phyloP scores from a whole-genome alignment of 2,329 filamentous ascomycete genomes.

The Aspergillus proliferans region DNA sequence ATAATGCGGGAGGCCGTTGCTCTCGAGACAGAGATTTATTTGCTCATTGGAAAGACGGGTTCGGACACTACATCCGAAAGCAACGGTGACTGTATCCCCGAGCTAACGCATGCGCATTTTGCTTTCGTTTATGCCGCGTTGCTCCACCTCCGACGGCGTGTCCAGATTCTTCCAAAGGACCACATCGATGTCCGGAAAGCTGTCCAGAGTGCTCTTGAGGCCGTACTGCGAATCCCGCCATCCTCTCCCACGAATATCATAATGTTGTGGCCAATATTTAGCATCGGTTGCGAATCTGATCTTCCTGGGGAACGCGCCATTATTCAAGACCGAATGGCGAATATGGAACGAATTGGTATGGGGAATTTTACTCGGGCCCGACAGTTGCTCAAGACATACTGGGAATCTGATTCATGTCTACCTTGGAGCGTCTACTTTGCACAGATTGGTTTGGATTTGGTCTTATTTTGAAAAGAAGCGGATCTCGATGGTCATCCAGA shows the following conservation, averaged over 20 bases:
- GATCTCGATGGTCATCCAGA: too few species aligned
- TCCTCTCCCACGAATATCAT: constrained; percentile 23
- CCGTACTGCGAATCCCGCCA: constrained; percentile 12
- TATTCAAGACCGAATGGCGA: constrained; percentile 19
- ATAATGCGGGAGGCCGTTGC: too few species aligned
- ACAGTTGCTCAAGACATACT: constrained; percentile 14
- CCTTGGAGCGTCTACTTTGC: constrained; percentile 18
- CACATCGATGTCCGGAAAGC: constrained; percentile 15
- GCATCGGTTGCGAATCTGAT: constrained; percentile 23
- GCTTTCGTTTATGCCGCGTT: constrained; percentile 23
- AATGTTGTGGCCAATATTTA: constrained; percentile 29
- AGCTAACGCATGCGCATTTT: constrained; percentile 18
- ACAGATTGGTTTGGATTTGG: constrained; percentile 16
- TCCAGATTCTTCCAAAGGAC: constrained; percentile 13
- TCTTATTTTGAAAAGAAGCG: constrained; percentile 14
- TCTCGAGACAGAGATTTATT: too few species aligned
- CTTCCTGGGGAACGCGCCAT: constrained; percentile 8
- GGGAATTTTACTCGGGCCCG: constrained; percentile 23
- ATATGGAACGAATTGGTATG: constrained; percentile 23
- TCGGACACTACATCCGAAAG: too few species aligned
- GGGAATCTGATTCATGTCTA: constrained; percentile 12
- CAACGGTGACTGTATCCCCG: not conserved
- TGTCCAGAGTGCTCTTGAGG: constrained; percentile 13
- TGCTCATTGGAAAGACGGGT: too few species aligned
- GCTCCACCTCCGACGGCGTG: constrained; percentile 22